phyloP scores from a whole-genome alignment of 2,329 filamentous ascomycete species.

The Colletotrichum scovillei region DNA sequence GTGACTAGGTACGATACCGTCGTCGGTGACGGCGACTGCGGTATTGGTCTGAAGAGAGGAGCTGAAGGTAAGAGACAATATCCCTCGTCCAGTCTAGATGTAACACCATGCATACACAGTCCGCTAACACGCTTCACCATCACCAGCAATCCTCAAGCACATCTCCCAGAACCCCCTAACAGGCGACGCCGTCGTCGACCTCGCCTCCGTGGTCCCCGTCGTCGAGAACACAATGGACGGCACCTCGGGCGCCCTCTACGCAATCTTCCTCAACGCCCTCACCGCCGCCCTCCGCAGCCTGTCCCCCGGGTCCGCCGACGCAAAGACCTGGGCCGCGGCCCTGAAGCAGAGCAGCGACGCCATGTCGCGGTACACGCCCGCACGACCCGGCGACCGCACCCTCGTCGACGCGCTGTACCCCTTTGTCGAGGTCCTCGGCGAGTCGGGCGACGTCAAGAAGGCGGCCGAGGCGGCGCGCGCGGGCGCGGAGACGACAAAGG shows the following conservation, averaged over 20 bases:
- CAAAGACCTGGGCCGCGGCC: constrained; percentile 68
- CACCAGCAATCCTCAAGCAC: constrained; percentile 64
- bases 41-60: constrained; percentile 85
- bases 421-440: constrained; percentile 79
- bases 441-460: constrained; percentile 73
- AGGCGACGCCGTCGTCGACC: constrained; percentile 64
- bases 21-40: constrained; percentile 91
- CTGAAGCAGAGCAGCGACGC: constrained; percentile 77
- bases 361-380: constrained; percentile 87
- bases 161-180: constrained; percentile 56
- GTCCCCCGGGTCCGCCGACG: constrained; percentile 52
- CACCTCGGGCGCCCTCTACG: constrained; percentile 71
- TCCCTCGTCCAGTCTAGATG: neutral
- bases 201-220: constrained; percentile 63
- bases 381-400: constrained; percentile 88
- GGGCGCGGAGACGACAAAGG: constrained; percentile 86
- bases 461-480: constrained; percentile 81
- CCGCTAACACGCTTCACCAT: constrained; percentile 32
- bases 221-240: constrained; percentile 71
- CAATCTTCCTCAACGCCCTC: constrained; percentile 91
- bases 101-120: neutral
- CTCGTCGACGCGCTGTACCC: constrained; percentile 90
- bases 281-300: constrained; percentile 68
- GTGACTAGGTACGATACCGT: constrained; percentile 82
- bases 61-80: constrained; percentile 71